These are phyloP conservation scores for Dryas alaskensis DNA, from an alignment of 306 rosid genomes.

Conservation along the genomic window DNA sequence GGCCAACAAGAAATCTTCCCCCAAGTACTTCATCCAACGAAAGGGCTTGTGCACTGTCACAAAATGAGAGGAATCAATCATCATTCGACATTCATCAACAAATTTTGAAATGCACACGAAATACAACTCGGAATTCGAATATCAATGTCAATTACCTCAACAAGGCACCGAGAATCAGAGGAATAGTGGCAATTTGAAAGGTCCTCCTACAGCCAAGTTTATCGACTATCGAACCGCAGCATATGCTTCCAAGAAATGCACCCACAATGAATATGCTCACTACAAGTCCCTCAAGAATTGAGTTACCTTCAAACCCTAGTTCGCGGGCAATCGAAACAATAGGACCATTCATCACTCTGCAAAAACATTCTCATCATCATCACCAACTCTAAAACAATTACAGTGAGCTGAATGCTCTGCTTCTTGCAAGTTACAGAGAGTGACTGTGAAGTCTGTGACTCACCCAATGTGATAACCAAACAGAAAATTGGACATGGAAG, in stretches of 20 bases:
- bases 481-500: constrained; percentile 78
- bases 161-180: constrained; percentile 76
- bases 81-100: not conserved
- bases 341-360: constrained; percentile 90
- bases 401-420: not conserved
- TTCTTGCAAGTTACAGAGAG: not conserved
- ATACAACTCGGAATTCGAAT: not conserved
- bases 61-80: constrained; percentile 27
- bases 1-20: constrained; percentile 96
- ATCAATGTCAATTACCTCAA: constrained; percentile 42
- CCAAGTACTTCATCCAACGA: constrained; percentile 68
- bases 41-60: constrained; percentile 74
- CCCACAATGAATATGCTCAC: constrained; percentile 88
- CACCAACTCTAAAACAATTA: constrained; percentile 4
- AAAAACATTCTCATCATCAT: constrained; percentile 3
- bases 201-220: constrained; percentile 82
- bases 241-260: constrained; percentile 81
- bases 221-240: constrained; percentile 68
- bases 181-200: constrained; percentile 67
- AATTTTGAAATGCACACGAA: not conserved
- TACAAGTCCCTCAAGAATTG: constrained; percentile 79
- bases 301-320: constrained; percentile 80
- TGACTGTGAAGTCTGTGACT: constrained; percentile 14
- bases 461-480: constrained; percentile 94
- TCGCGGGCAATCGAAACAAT: constrained; percentile 76